Percentiles rank a stretch among this genome's conserved stretches.
phyloP scores from a whole-genome alignment of 2,329 filamentous ascomycete species.

The Coniochaeta pulveracea region DNA sequence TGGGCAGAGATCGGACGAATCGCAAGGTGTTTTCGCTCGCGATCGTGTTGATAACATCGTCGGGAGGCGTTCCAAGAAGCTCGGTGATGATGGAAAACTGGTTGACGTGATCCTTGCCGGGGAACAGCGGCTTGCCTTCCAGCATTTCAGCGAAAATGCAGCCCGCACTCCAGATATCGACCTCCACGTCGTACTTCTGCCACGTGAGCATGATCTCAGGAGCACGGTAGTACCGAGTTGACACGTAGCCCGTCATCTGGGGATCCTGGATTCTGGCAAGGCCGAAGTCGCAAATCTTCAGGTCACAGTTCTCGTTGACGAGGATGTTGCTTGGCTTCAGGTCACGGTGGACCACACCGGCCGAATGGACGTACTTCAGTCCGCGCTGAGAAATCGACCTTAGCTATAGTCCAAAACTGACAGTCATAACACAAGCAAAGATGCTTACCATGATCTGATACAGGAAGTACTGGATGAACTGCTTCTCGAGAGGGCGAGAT shows the following conservation, averaged over 20 bases:
- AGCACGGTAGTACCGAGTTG: slow-evolving; percentile 95
- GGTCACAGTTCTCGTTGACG: slow-evolving; percentile 98
- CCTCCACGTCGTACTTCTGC: slow-evolving; percentile 99
- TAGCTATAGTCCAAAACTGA: slow-evolving; percentile 6
- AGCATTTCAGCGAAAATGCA: slow-evolving; percentile 99
- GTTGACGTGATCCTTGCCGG: slow-evolving; percentile 98
- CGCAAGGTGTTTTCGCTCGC: slow-evolving; percentile 97
- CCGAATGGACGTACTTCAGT: slow-evolving; percentile 97
- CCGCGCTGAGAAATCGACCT: slow-evolving; percentile 68
- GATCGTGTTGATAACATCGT: slow-evolving; percentile 97
- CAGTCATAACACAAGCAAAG: no score
- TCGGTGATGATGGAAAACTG: slow-evolving; percentile 99
- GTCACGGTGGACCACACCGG: slow-evolving; percentile 93
- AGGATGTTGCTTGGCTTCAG: slow-evolving; percentile 98
- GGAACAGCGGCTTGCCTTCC: slow-evolving; percentile 95
- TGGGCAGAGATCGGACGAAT: slow-evolving; percentile 95
- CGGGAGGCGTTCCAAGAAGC: slow-evolving; percentile 86
- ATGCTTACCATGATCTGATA: slow-evolving; percentile 88
- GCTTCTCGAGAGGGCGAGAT: slow-evolving; percentile 91
- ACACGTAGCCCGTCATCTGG: slow-evolving; percentile 99
- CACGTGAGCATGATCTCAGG: slow-evolving; percentile 99
- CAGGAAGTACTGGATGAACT: slow-evolving; percentile 99
- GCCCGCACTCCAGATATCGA: slow-evolving; percentile 98
- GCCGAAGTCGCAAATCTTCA: slow-evolving; percentile 99
- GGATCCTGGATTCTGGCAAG: slow-evolving; percentile 96